Base-by-base conservation (phyloP, 371 early-diverging fungal genomes). In the Dinochytrium kinnereticum region DNA sequence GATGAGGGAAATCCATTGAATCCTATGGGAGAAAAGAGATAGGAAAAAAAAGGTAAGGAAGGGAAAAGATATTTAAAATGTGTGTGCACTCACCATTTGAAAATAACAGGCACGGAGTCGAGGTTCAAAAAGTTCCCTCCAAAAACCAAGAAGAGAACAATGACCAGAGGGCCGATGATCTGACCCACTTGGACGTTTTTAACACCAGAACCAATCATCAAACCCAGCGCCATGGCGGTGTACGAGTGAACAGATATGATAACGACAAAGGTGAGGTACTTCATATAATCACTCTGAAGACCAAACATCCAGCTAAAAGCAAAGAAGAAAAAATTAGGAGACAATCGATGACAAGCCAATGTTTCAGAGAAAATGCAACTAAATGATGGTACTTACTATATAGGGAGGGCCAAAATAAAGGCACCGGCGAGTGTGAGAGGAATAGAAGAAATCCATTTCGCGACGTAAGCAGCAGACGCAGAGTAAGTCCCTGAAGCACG, bases 101-200 rank as follows among this genome's bases (percentile, higher is more conserved):
- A 78, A 13, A 76, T 78, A 26, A 39, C 55, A 10, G 88, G 78
- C 31, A 84, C 77, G 21, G 76, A 75, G 10, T 80, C 81, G 10
- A 84, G 70, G 69, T 85, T 84, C 2, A 76, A 68, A 34, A 89
- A 70, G 2, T 77, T 73, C 0, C 88, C 88, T 28, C 82, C 82
- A 77, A 85, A 89, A 17, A 89, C 51, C 17, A 86, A 51, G 68
- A 89, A 85, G 3, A 85, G 30, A 66, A 85, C 75, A 40, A 82
- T 70, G 24, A 84, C 49, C 33, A 85, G 76, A 19, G 87, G 81
- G 5, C 81, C 86, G 28, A 87, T 55, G 44, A 84, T 81, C 71
- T 85, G 87, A 2, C 81, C 85, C 26, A 87, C 76, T 34, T 65
- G 73, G 28, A 76, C 75, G 51, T 49, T 82, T 21, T 84, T 81